These are phyloP conservation scores for Sabuloglossum arenarium DNA, from an alignment of 495 filamentous ascomycete genomes.

Conservation along the genomic window DNA sequence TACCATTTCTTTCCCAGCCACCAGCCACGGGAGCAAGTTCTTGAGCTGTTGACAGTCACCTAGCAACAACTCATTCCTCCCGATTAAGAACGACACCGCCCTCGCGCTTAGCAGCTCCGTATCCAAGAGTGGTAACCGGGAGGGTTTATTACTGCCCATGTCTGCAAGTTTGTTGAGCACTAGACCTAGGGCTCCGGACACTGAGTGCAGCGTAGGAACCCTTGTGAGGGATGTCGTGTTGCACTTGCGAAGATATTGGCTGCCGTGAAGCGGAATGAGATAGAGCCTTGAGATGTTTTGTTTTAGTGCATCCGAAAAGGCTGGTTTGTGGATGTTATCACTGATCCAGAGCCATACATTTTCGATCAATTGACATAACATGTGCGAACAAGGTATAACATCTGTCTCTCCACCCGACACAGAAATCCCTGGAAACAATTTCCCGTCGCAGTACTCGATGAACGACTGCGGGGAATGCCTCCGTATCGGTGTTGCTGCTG, in stretches of 20 bases:
- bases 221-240: background rate
- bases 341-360: conserved; percentile 11
- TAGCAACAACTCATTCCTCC: background rate
- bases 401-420: background rate
- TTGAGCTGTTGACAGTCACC: background rate
- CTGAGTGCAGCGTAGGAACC: background rate
- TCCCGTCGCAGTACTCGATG: background rate
- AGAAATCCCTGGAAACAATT: conserved; percentile 5
- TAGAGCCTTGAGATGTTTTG: conserved; percentile 9
- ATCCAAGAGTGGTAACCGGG: background rate
- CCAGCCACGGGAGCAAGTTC: background rate
- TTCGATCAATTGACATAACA: conserved; percentile 1
- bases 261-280: conserved; percentile 14
- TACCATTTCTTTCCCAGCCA: background rate
- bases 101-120: background rate
- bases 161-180: background rate
- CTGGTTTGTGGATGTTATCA: background rate
- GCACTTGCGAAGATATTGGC: conserved; percentile 1
- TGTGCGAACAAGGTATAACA: background rate
- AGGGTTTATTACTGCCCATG: background rate
- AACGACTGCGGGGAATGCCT: background rate
- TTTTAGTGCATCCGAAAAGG: background rate
- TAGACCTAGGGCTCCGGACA: background rate
- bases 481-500: background rate
- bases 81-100: background rate